Percentiles rank a stretch among this genome's conserved stretches.
phyloP scores from a whole-genome alignment of 1,284 basidiomycete genomes.

The Leucoagaricus sp. region DNA sequence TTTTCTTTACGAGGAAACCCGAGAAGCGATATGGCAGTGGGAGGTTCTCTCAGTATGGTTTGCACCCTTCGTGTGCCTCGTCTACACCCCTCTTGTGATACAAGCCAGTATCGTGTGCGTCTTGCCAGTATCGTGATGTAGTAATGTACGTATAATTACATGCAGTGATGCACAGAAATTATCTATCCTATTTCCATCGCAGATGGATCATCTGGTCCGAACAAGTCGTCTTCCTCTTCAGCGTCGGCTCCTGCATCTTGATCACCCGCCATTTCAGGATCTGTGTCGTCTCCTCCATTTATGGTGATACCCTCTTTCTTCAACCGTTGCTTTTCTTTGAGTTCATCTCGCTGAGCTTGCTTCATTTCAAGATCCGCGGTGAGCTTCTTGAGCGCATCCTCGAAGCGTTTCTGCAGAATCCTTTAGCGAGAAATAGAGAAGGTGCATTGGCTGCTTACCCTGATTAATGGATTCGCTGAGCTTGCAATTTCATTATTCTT shows the following conservation, averaged over 20 bases:
- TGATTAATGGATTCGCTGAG: conserved; percentile 87
- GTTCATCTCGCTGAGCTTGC: conserved; percentile 74
- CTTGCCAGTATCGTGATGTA: conserved; percentile 30
- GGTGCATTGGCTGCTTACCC: conserved; percentile 45
- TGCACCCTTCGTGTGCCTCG: conserved; percentile 69
- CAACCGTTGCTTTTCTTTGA: conserved; percentile 69
- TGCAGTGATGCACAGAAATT: conserved; percentile 8
- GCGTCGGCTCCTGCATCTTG: conserved; percentile 34
- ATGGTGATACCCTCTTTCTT: conserved; percentile 60
- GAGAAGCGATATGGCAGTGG: conserved; percentile 66
- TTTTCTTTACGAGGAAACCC: conserved; percentile 42
- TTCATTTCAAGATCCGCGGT: conserved; percentile 87
- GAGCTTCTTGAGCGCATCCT: conserved; percentile 88
- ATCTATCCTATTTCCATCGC: conserved; percentile 33
- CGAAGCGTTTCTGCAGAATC: conserved; percentile 79
- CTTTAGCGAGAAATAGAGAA: conserved; percentile 13
- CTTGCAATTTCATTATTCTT: conserved; percentile 86
- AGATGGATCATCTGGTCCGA: conserved; percentile 51
- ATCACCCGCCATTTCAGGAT: conserved; percentile 42
- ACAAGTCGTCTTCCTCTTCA: conserved; percentile 54
- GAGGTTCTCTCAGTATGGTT: conserved; percentile 74
- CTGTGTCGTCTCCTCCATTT: conserved; percentile 47
- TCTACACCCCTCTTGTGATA: conserved; percentile 69
- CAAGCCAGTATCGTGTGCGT: conserved; percentile 65
- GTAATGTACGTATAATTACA: conserved; percentile 16